Evolutionary conservation across 108 stramenopile genomes (phyloP).

Genomic region (Skeletonema potamos): DNA sequence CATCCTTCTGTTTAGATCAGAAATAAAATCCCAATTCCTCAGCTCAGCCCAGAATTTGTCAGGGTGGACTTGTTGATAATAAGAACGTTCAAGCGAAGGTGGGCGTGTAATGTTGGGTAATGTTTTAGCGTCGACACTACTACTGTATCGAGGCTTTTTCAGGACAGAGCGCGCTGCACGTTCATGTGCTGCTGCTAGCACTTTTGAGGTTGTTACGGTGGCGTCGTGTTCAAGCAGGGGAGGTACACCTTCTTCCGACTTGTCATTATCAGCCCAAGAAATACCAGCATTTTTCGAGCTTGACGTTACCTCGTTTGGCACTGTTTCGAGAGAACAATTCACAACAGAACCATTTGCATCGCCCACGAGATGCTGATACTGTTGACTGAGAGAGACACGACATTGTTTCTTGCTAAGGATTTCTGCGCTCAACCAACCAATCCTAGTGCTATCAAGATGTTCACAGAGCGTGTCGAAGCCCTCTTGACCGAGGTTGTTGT

Average conservation of each 20-base stretch:
- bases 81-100: constrained; percentile 11
- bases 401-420: neutral
- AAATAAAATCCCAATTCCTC: constrained; percentile 39
- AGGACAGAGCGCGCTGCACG: neutral
- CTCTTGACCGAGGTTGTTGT: neutral
- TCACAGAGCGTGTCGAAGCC: neutral
- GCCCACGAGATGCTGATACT: neutral
- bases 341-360: constrained; percentile 3
- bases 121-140: neutral
- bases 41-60: constrained; percentile 42
- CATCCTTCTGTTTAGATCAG: constrained; percentile 36
- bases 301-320: neutral
- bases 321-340: constrained; percentile 12
- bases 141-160: neutral
- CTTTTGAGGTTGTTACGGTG: neutral
- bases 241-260: neutral
- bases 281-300: neutral
- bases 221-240: neutral
- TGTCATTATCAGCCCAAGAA: neutral
- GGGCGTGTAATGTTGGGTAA: neutral
- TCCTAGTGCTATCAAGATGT: neutral
- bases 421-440: neutral
- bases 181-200: neutral
- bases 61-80: constrained; percentile 37
- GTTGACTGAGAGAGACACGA: neutral